These are phyloP conservation scores for Podila horticola DNA, from an alignment of 192 early-diverging fungal genomes.

Conservation along the genomic window DNA sequence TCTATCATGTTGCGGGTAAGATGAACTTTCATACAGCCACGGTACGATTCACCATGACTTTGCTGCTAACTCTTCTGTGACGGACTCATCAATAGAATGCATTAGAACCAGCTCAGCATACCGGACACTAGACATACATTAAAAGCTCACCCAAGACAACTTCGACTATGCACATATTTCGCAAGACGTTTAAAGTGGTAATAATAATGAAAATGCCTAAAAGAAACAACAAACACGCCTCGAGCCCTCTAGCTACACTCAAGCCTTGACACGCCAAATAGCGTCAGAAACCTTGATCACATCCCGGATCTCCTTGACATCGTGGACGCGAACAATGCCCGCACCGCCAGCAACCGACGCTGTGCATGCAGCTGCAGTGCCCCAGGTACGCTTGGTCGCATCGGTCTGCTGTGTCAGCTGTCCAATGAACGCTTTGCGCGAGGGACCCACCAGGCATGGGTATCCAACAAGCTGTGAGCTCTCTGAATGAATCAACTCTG, in stretches of 20 bases:
- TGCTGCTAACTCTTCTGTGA: neutral
- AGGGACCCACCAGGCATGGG: slow-evolving; percentile 92
- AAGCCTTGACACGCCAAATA: slow-evolving; percentile 35
- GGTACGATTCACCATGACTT: neutral
- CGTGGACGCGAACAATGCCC: slow-evolving; percentile 90
- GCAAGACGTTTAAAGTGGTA: neutral
- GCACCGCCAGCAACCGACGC: slow-evolving; percentile 86
- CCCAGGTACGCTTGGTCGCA: slow-evolving; percentile 81
- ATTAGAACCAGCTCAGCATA: neutral
- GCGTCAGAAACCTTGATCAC: slow-evolving; percentile 86
- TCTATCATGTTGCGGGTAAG: slow-evolving; percentile 78
- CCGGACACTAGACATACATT: neutral
- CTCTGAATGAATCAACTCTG: slow-evolving; percentile 57
- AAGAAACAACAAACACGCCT: neutral
- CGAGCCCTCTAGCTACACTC: neutral
- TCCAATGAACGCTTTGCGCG: slow-evolving; percentile 94
- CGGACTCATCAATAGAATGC: neutral
- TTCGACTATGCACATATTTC: too few relatives aligned
- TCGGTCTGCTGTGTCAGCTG: slow-evolving; percentile 69
- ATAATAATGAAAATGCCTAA: neutral
- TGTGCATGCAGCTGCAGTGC: slow-evolving; percentile 90
- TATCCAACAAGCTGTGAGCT: slow-evolving; percentile 68
- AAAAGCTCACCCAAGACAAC: too few relatives aligned
- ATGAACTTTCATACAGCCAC: neutral
- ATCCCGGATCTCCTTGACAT: slow-evolving; percentile 93